Evolutionary conservation across 441 rosid genomes (phyloP), one percentile per base, ranked within the genome.

Genomic region (Erysimum cheiri): DNA sequence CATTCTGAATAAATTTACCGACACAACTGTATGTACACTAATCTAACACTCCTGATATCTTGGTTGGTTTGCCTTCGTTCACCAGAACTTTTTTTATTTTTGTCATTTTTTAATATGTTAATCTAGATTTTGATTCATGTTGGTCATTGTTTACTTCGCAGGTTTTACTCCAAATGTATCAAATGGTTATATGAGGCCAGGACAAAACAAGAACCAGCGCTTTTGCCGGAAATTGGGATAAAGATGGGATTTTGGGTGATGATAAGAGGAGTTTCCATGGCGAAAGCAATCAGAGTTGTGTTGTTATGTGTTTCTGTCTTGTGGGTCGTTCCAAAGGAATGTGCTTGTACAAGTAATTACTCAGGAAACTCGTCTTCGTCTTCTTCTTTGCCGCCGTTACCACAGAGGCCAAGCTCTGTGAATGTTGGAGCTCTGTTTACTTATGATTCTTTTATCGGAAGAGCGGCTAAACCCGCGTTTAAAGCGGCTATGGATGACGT

Each of bases 381-480:
- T 62, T 77, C 89, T 22, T 52, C 73, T 35, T 29, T 54, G 19
- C 50, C 56, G 11, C 59, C 70, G 64, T 12, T 69, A 4, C 14
- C 24, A 4, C 33, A 36, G 75, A 69, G 67, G 40, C 75, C 72
- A 5, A 78, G 76, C 60, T 71, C 64, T 74, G 86, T 89, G 32
- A 87, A 69, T 48, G 79, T 95, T 31, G 99, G 98, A 75, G 85
- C 86, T 83, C 57, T 95, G 31, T 85, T 88, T 74, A 95, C 99
- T 53, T 67, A 39, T 26, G 70, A 90, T 75, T 95, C 98, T 14
- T 87, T 84, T 15, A 90, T 95, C 15, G 98, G 98, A 46, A 81
- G 78, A 77, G 96, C 97, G 8, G 89, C 88, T 17, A 68, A 36
- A 64, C 96, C 93, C 1, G 97, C 93, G n/a, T 44, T 95, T 72